phyloP scores from a whole-genome alignment of 2,329 filamentous ascomycete species.

The Aspergillus flavus region DNA sequence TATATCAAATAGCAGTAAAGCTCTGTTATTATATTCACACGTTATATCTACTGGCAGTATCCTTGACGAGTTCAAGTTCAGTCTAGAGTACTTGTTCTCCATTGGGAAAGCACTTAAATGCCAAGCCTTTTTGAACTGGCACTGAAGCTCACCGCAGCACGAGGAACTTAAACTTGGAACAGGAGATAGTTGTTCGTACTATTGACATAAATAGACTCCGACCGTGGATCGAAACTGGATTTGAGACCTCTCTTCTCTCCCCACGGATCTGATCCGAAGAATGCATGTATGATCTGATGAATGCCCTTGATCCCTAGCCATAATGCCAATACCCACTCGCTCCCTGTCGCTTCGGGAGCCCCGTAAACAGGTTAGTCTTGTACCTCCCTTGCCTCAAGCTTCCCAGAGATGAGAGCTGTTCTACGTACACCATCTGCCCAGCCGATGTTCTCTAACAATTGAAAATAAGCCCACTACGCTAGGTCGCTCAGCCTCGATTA shows the following conservation, averaged over 20 bases:
- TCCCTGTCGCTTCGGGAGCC: slow-evolving; percentile 39
- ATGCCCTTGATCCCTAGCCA: slow-evolving; percentile 5
- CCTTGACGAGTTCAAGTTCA: too few species aligned
- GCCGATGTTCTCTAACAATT: background rate
- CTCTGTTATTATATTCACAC: too few species aligned
- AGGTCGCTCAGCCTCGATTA: slow-evolving; percentile 25
- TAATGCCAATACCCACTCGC: slow-evolving; percentile 46
- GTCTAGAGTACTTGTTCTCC: background rate
- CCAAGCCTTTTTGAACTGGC: background rate
- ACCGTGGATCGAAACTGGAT: background rate
- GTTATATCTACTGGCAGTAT: too few species aligned
- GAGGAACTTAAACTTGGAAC: background rate
- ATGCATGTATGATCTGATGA: background rate
- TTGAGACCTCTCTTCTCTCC: background rate
- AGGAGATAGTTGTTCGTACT: background rate
- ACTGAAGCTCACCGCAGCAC: background rate
- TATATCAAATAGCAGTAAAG: too few species aligned
- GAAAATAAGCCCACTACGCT: slow-evolving; percentile 25
- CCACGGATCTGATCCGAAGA: background rate
- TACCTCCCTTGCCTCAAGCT: slow-evolving; percentile 12
- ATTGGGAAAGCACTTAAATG: background rate
- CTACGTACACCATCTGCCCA: background rate
- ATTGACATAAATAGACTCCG: background rate
- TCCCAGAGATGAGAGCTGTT: background rate
- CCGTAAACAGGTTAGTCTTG: slow-evolving; percentile 33